phyloP scores from a whole-genome alignment of 805 yeast genomes.

The Myxozyma nipponensis region DNA sequence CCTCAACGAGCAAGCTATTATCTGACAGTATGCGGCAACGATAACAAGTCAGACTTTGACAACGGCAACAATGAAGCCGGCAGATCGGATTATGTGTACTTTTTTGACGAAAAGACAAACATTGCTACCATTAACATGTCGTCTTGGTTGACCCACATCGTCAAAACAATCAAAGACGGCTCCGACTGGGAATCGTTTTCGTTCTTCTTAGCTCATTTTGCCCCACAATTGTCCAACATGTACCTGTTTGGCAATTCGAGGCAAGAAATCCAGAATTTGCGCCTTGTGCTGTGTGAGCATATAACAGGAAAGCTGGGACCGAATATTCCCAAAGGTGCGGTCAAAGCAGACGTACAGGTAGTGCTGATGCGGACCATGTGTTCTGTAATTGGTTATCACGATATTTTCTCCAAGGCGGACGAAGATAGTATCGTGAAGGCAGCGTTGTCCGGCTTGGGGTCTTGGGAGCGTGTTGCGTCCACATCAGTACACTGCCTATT shows the following conservation, averaged over 20 bases:
- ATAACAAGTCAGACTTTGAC: conserved; percentile 18
- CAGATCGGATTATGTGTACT: background rate
- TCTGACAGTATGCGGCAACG: conserved; percentile 19
- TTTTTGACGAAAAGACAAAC: conserved; percentile 5
- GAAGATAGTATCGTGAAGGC: conserved; percentile 63
- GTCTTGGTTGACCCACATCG: conserved; percentile 50
- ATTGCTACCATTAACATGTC: conserved; percentile 26
- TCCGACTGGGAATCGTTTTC: conserved; percentile 71
- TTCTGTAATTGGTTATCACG: conserved; percentile 51
- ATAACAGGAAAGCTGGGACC: conserved; percentile 49
- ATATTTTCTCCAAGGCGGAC: conserved; percentile 50
- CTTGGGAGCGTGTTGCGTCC: conserved; percentile 75
- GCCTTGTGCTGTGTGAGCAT: conserved; percentile 55
- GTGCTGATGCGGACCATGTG: conserved; percentile 61
- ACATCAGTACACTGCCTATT: conserved; percentile 74
- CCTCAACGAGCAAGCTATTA: conserved; percentile 42
- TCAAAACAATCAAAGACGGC: conserved; percentile 49
- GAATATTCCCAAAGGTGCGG: conserved; percentile 43
- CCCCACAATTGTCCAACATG: conserved; percentile 63
- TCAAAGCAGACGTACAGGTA: conserved; percentile 62
- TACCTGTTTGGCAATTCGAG: conserved; percentile 47
- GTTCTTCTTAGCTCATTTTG: conserved; percentile 60
- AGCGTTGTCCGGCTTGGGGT: conserved; percentile 56
- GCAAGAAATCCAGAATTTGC: conserved; percentile 43
- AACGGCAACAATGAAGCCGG: background rate